Conservation (phyloP, 306 rosid species). For the Clitoria ternatea region DNA sequence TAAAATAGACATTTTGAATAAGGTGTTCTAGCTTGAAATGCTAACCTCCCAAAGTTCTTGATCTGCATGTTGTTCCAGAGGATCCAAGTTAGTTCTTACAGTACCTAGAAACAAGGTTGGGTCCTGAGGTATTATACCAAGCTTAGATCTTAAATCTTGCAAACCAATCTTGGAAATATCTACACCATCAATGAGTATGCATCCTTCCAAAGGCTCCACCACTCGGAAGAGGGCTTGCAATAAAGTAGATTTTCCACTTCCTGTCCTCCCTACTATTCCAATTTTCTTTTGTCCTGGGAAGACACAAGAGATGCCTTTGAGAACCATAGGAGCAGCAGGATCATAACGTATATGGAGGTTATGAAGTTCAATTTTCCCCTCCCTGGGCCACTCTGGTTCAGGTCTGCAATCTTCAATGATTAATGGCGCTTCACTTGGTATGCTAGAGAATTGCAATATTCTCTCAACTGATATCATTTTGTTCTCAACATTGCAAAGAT, state of each 20-base stretch:
- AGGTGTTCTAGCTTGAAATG: background rate
- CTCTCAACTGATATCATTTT: conserved; percentile 90
- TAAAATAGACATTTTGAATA: background rate
- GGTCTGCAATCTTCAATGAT: conserved; percentile 54
- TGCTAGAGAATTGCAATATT: conserved; percentile 62
- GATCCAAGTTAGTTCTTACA: conserved; percentile 66
- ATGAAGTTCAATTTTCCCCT: conserved; percentile 59
- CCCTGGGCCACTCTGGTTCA: conserved; percentile 62
- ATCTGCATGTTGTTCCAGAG: conserved; percentile 56
- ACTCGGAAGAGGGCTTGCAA: conserved; percentile 77
- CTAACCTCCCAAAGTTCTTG: conserved; percentile 79
- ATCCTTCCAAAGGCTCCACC: conserved; percentile 63
- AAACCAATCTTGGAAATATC: conserved; percentile 65
- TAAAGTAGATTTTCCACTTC: conserved; percentile 85
- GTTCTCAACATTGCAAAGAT: conserved; percentile 88
- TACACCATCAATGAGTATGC: conserved; percentile 54
- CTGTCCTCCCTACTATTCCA: conserved; percentile 81
- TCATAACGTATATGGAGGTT: conserved; percentile 61
- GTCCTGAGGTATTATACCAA: conserved; percentile 77
- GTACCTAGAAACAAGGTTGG: conserved; percentile 72
- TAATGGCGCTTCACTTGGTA: conserved; percentile 71
- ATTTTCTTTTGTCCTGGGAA: conserved; percentile 63
- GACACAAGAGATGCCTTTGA: conserved; percentile 68
- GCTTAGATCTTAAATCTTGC: conserved; percentile 70
- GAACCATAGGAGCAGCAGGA: conserved; percentile 63